A percentile compares a stretch with the other conserved stretches of the same genome.
Evolutionary conservation across 306 rosid species (phyloP).

Genomic region (Pyrus pyrifolia): DNA sequence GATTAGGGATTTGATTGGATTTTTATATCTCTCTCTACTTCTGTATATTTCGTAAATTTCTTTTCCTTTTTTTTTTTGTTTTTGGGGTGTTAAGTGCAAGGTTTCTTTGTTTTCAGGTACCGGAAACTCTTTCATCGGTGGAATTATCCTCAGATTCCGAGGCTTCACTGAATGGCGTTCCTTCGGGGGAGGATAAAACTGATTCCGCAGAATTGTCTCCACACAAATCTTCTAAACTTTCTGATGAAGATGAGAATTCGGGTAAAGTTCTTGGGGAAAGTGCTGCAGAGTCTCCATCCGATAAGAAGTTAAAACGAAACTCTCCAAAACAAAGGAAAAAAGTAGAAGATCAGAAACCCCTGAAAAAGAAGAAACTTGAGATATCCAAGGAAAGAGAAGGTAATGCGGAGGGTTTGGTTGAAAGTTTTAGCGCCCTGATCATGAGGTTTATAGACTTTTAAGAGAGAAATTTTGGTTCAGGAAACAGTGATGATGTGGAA

Average conservation of each 20-base stretch:
- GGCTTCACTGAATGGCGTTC: conserved; percentile 28
- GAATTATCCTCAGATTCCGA: conserved; percentile 56
- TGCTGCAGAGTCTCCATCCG: conserved; percentile 19
- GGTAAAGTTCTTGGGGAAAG: conserved; percentile 18
- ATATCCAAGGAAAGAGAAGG: conserved; percentile 37
- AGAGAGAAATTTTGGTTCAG: conserved; percentile 26
- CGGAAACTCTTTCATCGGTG: conserved; percentile 28
- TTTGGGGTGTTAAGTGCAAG: conserved; percentile 1
- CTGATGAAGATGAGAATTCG: conserved; percentile 17
- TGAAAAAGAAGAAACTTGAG: conserved; percentile 31
- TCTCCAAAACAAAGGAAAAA: conserved; percentile 20
- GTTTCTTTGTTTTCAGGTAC: conserved; percentile 40
- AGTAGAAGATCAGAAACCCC: conserved; percentile 18
- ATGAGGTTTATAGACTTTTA: not conserved
- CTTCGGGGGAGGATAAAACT: conserved; percentile 22
- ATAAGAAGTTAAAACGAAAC: conserved; percentile 20
- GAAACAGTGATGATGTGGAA: conserved; percentile 33
- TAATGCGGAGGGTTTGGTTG: conserved; percentile 13
- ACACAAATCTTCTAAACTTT: conserved; percentile 18
- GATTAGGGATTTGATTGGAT: not conserved
- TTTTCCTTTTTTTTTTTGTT: not conserved
- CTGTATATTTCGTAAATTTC: not conserved
- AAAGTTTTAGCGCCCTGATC: not conserved
- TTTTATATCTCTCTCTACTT: not conserved
- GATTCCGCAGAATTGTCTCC: conserved; percentile 34